Percentiles rank a stretch among this genome's conserved stretches.
phyloP scores from a whole-genome alignment of 1,284 basidiomycete species.

The Fistulina hepatica region DNA sequence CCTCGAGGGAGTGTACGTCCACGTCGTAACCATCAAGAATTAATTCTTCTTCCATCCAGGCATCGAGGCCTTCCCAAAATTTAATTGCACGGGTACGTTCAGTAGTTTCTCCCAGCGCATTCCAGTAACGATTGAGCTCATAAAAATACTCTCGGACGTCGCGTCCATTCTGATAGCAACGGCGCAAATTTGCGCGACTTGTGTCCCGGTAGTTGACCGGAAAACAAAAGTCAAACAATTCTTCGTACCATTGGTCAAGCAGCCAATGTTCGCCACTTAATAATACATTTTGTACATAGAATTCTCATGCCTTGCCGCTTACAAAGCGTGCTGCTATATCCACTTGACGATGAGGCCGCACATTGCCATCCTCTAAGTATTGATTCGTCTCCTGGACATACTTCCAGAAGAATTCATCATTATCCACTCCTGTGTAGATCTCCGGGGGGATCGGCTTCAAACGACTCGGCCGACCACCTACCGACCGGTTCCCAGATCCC shows the following conservation, averaged over 20 bases:
- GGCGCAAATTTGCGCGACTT: neutral
- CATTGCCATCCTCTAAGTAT: neutral
- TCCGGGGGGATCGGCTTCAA: neutral
- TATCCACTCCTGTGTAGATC: neutral
- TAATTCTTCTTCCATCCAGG: neutral
- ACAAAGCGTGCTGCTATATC: neutral
- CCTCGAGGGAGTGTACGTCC: no score
- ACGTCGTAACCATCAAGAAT: neutral
- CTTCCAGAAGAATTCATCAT: neutral
- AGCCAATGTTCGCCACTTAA: neutral
- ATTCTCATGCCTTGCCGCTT: neutral
- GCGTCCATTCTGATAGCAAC: neutral
- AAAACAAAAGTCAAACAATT: conserved; percentile 1
- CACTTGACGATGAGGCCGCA: neutral
- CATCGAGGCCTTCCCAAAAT: conserved; percentile 1
- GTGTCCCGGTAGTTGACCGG: conserved; percentile 2
- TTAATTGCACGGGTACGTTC: neutral
- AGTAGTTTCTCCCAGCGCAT: neutral
- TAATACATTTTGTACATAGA: neutral
- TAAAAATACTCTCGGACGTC: neutral
- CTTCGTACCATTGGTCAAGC: neutral
- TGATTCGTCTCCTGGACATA: neutral
- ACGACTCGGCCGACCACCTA: no score
- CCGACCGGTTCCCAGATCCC: no score
- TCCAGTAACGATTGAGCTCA: neutral